Evolutionary conservation across 192 early-diverging fungal genomes (phyloP).

Genomic region (Geranomyces michiganensis): DNA sequence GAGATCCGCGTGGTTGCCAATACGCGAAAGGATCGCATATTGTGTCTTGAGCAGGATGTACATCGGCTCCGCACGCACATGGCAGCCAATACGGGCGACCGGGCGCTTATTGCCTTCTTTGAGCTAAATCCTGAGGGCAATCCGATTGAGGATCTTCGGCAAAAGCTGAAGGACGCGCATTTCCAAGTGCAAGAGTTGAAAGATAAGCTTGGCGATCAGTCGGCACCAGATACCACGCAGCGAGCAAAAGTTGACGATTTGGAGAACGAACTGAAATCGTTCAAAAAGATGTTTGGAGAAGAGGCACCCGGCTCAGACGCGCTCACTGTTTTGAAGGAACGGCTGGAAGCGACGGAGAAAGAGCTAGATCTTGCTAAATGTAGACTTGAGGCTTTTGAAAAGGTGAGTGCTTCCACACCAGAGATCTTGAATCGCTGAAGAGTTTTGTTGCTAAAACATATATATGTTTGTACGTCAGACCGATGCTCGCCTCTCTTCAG

Average conservation of each 20-base stretch:
- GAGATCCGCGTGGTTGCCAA: conserved; percentile 47
- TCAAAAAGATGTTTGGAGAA: conserved; percentile 54
- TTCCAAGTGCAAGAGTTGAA: conserved; percentile 1
- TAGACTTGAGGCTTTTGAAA: conserved; percentile 12
- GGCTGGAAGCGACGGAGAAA: conserved; percentile 1
- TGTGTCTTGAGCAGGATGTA: conserved; percentile 47
- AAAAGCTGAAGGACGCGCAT: conserved; percentile 30
- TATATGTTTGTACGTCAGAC: conserved; percentile 50
- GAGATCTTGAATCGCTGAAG: too few species aligned
- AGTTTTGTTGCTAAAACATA: background rate
- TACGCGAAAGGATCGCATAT: conserved; percentile 48
- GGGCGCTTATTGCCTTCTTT: conserved; percentile 48
- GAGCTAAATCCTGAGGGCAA: conserved; percentile 35
- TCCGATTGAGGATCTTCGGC: conserved; percentile 37
- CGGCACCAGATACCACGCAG: background rate
- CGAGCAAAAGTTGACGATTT: conserved; percentile 53
- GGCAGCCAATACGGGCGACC: conserved; percentile 40
- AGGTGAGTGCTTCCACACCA: too few species aligned
- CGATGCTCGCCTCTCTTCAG: conserved; percentile 56
- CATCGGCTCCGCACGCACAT: conserved; percentile 46
- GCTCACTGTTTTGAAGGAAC: background rate
- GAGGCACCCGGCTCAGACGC: background rate
- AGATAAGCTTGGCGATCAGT: background rate
- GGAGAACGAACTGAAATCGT: conserved; percentile 55
- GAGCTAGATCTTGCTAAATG: background rate